A percentile compares a stretch with the other conserved stretches of the same genome.
phyloP scores from a whole-genome alignment of 192 early-diverging fungal genomes.

The Podila epicladia region DNA sequence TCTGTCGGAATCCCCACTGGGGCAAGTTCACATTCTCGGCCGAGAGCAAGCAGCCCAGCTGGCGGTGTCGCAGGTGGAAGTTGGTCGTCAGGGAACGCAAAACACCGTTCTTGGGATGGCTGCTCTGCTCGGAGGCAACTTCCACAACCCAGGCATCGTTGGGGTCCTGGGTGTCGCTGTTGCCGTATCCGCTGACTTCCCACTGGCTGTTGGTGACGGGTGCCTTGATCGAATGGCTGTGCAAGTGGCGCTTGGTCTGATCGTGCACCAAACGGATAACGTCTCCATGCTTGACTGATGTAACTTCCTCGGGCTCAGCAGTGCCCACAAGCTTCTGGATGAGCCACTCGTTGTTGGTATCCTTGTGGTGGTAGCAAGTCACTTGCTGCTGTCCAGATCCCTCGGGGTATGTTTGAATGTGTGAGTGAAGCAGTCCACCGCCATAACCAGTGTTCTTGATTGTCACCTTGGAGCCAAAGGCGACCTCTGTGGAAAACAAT shows the following conservation, averaged over 20 bases:
- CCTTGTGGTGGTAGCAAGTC: constrained; percentile 93
- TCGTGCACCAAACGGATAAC: constrained; percentile 84
- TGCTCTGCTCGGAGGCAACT: constrained; percentile 72
- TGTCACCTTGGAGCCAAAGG: constrained; percentile 90
- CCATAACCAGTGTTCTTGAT: constrained; percentile 86
- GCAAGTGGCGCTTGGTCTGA: constrained; percentile 79
- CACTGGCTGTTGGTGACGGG: constrained; percentile 78
- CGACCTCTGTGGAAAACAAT: constrained; percentile 70
- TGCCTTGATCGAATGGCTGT: constrained; percentile 83
- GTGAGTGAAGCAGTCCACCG: constrained; percentile 95
- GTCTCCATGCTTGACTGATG: constrained; percentile 82
- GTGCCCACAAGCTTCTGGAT: constrained; percentile 60
- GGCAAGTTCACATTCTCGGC: constrained; percentile 83
- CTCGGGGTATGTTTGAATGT: constrained; percentile 83
- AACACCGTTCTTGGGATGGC: constrained; percentile 49
- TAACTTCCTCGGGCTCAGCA: constrained; percentile 53
- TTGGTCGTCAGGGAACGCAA: constrained; percentile 82
- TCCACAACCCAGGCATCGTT: constrained; percentile 96
- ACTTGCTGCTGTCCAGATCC: constrained; percentile 94
- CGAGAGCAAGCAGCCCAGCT: constrained; percentile 80
- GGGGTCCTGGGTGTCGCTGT: constrained; percentile 71
- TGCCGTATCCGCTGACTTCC: constrained; percentile 95
- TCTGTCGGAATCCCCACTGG: constrained; percentile 97
- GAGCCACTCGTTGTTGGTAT: constrained; percentile 93
- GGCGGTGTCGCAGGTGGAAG: constrained; percentile 81